Evolutionary conservation across 116 monocot species (phyloP).

Genomic region (Zostera marina): DNA sequence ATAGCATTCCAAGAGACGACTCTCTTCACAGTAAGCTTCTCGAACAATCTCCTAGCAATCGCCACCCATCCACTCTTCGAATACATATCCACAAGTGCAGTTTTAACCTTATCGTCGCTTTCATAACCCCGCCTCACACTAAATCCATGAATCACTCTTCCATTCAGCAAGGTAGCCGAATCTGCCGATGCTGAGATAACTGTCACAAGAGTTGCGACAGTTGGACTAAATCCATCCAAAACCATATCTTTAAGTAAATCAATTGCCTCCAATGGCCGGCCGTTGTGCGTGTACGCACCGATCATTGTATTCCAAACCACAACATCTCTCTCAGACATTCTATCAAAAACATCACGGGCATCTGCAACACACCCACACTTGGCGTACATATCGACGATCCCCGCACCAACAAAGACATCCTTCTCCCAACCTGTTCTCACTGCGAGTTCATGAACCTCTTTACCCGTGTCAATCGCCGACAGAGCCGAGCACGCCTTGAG

Average conservation of each 20-base stretch:
- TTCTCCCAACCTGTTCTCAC: slow-evolving; percentile 13
- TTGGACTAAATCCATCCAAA: slow-evolving; percentile 13
- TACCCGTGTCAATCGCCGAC: slow-evolving; percentile 13
- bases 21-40: slow-evolving; percentile 24
- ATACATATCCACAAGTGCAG: slow-evolving; percentile 52
- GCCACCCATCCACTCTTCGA: slow-evolving; percentile 42
- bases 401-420: slow-evolving; percentile 49
- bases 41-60: slow-evolving; percentile 34
- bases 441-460: slow-evolving; percentile 27
- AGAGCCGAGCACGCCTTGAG: slow-evolving; percentile 55
- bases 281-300: slow-evolving; percentile 45
- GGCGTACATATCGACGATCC: slow-evolving; percentile 47
- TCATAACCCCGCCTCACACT: slow-evolving; percentile 26
- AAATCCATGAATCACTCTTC: slow-evolving; percentile 38
- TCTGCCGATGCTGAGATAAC: slow-evolving; percentile 35
- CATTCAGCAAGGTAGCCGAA: slow-evolving; percentile 28
- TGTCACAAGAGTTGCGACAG: slow-evolving; percentile 41
- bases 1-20: slow-evolving; percentile 52
- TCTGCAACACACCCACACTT: slow-evolving; percentile 33
- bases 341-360: slow-evolving; percentile 39
- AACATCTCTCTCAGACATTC: slow-evolving; percentile 25
- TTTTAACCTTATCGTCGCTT: slow-evolving; percentile 26
- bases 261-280: slow-evolving; percentile 26
- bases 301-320: slow-evolving; percentile 83
- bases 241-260: slow-evolving; percentile 25